Base-by-base conservation (phyloP, 1,139 yeast species). In the Taphrina pruni region DNA sequence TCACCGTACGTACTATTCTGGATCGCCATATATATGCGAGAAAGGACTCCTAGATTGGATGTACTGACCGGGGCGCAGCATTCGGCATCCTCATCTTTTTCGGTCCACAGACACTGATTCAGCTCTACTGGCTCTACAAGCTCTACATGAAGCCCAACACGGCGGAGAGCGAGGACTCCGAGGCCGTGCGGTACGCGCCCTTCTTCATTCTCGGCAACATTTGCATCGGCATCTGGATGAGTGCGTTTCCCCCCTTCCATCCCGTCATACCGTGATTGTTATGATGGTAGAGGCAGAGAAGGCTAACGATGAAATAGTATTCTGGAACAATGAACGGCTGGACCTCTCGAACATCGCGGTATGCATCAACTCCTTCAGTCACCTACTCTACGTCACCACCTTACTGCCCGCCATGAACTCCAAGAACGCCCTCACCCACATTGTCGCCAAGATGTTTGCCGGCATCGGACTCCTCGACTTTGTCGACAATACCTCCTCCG, bases 401-500 rank as follows among this genome's bases (percentile, higher is more conserved):
- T 61, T 54, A 11, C 61, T 64, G 14, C 61, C 61, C 6, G 48
- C 67, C 17, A 45, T 64, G 60, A 45, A 55, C 51, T 50, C 41
- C 21, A 38, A 64, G 55, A 64, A 56, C 17, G 55, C 60, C n/a
- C 36, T 64, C 36, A 64, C 67, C 9, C 67, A 64, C 48, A 64
- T 64, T n/a, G 67, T 64, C 45, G 41, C 61, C 56, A 64, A 64
- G 51, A 64, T 64, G 67, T 64, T 64, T 64, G 67, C 67, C 21
- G 67, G 67, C 0, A 64, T 64, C 48, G 67, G 67, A 1, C 32
- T 64, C 50, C 48, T 64, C 20, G 67, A 64, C 48, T 56, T 64
- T n/a, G 20, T 64, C 21, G 67, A 64, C 61, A 64, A 64, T 21
- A 57, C 67, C 35, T 36, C 61, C 7, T 45, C 61, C 9, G 67